A percentile compares a stretch with the other conserved stretches of the same genome.
Conservation (phyloP, 1,139 yeast genomes). For the Citeromyces hawaiiensis region DNA sequence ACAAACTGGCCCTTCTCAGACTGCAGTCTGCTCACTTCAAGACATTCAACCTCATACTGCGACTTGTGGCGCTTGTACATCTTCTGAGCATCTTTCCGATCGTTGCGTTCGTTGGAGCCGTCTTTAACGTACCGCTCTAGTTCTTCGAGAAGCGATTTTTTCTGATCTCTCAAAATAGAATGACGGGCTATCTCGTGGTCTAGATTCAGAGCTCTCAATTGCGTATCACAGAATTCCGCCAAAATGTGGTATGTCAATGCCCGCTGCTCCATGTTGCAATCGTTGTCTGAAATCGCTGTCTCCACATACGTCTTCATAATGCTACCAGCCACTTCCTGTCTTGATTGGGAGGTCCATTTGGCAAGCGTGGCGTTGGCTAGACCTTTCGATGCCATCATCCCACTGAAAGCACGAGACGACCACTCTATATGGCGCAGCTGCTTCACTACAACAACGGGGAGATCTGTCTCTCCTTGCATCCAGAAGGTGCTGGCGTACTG, state of each 20-base stretch:
- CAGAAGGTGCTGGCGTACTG: conserved; percentile 46
- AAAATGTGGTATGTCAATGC: conserved; percentile 42
- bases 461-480: conserved; percentile 37
- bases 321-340: conserved; percentile 48
- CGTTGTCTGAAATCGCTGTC: conserved; percentile 16
- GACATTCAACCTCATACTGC: conserved; percentile 34
- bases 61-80: conserved; percentile 33
- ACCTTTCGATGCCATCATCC: conserved; percentile 17
- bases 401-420: conserved; percentile 5
- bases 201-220: conserved; percentile 31
- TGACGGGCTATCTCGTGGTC: conserved; percentile 30
- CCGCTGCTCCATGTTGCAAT: conserved; percentile 12
- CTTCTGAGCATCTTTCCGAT: conserved; percentile 34
- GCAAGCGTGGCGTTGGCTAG: conserved; percentile 39
- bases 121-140: conserved; percentile 29
- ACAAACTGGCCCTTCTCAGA: conserved; percentile 30
- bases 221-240: conserved; percentile 69
- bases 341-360: conserved; percentile 59
- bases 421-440: conserved; percentile 8
- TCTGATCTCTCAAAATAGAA: conserved; percentile 23
- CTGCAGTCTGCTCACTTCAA: conserved; percentile 26
- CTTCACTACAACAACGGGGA: conserved; percentile 41
- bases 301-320: conserved; percentile 46
- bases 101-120: conserved; percentile 24
- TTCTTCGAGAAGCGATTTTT: conserved; percentile 31